A percentile compares a stretch with the other conserved stretches of the same genome.
phyloP scores from a whole-genome alignment of 495 filamentous ascomycete genomes.

The Xylaria castorea region DNA sequence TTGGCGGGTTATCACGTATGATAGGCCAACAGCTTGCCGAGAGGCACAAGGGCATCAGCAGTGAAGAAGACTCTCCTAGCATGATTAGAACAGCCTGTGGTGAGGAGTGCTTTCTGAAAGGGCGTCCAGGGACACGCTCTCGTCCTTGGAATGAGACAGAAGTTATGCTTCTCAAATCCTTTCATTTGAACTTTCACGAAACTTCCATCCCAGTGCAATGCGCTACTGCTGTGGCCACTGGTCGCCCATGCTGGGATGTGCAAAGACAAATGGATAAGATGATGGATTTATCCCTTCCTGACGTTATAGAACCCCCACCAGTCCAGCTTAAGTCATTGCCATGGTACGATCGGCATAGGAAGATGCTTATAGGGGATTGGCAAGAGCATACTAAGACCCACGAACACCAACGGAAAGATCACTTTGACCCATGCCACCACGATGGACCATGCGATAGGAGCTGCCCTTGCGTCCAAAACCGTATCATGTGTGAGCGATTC shows the following conservation, averaged over 20 bases:
- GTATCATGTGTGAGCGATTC: conserved; percentile 70
- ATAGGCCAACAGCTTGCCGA: conserved; percentile 37
- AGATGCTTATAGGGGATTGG: conserved; percentile 55
- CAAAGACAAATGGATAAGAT: conserved; percentile 53
- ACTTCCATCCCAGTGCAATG: conserved; percentile 49
- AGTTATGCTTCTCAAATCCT: conserved; percentile 44
- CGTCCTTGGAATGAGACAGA: conserved; percentile 51
- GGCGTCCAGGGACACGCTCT: conserved; percentile 39
- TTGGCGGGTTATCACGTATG: conserved; percentile 37
- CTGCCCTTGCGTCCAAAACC: conserved; percentile 61
- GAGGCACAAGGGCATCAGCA: conserved; percentile 25
- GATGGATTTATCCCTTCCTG: conserved; percentile 41
- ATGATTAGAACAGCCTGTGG: conserved; percentile 41
- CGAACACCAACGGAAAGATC: conserved; percentile 49
- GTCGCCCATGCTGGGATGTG: conserved; percentile 58
- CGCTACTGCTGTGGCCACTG: conserved; percentile 48
- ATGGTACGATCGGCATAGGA: conserved; percentile 57
- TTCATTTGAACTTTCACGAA: conserved; percentile 47
- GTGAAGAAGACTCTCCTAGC: conserved; percentile 21
- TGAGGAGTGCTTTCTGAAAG: conserved; percentile 50
- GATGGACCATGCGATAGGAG: conserved; percentile 56
- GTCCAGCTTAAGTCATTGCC: conserved; percentile 46
- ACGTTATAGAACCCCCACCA: conserved; percentile 29
- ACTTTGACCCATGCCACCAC: conserved; percentile 53
- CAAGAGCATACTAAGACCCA: conserved; percentile 53